Evolutionary conservation across 768 basidiomycete genomes (phyloP), one percentile per base, ranked within the genome.

Genomic region (Amanita inopinata): DNA sequence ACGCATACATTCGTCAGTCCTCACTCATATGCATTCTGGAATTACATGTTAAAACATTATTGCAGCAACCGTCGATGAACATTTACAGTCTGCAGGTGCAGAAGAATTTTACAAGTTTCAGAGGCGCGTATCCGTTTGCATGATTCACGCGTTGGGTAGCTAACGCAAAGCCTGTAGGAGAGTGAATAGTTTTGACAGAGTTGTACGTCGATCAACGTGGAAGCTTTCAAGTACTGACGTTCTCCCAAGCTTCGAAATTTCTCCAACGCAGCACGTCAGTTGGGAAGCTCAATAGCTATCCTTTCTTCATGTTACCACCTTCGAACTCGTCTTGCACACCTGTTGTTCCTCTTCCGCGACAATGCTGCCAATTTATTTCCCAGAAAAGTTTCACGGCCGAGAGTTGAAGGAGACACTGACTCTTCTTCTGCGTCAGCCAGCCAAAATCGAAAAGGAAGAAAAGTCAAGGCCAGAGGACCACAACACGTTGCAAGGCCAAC

Each of bases 291-390:
- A 4, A 80, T 84, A 15, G 82, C 80, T 5, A 82, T 87, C 42
- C 67, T 85, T 4, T 82, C 83, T 10, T 83, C 82, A 9, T 73
- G 80, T 0, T 83, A 74, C 56, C 74, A 78, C 52, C 71, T 87
- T 22, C 78, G 84, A 2, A 74, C 78, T 47, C 73, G 82, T 4
- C 66, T 86, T n/a, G 73, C 78, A 2, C 78, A 80, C 49, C 67
- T 87, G 5, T 66, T 82, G 5, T 78, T 73, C 55, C 69, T 87
- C 10, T 84, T 83, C 58, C 77, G 73, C 31, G 77, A 82, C 58
- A 87, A 85, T 51, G 81, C 82, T 1, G 79, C 82, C 12, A 77
- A 78, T 48, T 67, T 85, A n/a, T 86, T 85, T 48, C 82, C 81
- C 5, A 70, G 76, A 15, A 84, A 81, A 51, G 61, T 83, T 19